Conservation (phyloP, 371 early-diverging fungal genomes). For the Mucor plumbeus region DNA sequence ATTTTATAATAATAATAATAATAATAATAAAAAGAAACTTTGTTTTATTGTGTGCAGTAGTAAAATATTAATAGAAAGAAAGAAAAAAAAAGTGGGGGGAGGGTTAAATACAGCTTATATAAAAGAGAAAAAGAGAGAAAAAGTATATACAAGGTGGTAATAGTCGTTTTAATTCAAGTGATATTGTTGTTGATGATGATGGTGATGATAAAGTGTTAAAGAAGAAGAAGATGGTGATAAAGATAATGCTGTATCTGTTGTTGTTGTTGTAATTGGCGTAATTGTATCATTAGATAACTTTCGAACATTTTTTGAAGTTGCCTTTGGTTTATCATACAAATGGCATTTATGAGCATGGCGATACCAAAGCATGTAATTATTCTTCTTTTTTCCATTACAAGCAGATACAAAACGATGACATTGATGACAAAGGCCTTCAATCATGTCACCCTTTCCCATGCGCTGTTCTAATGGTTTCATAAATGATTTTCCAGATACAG, state of each 20-base stretch:
- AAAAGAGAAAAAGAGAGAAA: neutral
- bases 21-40: too few species aligned
- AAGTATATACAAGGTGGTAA: neutral
- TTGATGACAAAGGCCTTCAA: slow-evolving; percentile 85
- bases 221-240: neutral
- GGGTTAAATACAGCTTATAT: slow-evolving; percentile 2
- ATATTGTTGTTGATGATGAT: neutral
- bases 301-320: slow-evolving; percentile 9
- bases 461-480: slow-evolving; percentile 70
- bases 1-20: too few species aligned
- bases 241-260: neutral
- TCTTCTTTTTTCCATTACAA: slow-evolving; percentile 67
- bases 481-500: slow-evolving; percentile 79
- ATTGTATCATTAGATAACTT: slow-evolving; percentile 6
- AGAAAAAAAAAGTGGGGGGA: neutral
- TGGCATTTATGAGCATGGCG: slow-evolving; percentile 79
- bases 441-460: slow-evolving; percentile 51
- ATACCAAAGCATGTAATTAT: slow-evolving; percentile 73
- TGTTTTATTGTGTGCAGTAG: neutral
- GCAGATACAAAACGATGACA: slow-evolving; percentile 80
- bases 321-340: slow-evolving; percentile 32
- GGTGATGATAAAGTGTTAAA: neutral
- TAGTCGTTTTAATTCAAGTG: neutral
- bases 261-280: neutral
- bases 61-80: neutral